Base-by-base conservation (phyloP, 768 basidiomycete genomes). In the Piloderma croceum region DNA sequence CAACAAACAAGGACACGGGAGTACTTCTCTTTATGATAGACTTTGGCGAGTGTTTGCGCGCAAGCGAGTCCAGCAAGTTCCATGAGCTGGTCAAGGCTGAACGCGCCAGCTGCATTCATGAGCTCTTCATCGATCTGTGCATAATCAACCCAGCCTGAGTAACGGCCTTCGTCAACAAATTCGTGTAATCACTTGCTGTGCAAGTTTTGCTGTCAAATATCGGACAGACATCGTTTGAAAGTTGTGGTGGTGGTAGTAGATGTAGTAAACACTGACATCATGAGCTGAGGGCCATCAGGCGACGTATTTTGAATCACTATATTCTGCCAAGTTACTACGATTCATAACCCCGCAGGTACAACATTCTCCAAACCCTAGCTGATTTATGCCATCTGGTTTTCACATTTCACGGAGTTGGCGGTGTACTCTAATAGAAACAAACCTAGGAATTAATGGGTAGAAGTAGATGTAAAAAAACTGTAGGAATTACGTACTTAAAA, bases 11-110 rank as follows among this genome's bases (percentile, higher is more conserved):
- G 68, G 5, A 98, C 90, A 9, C 79, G 76, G 25, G 73, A 74
- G 58, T 88, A 79, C 33, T 69, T 73, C 3, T 80, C 76, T 22
- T 73, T 77, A 29, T 67, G 68, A 58, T 90, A 98, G 0, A 81
- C 78, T n/a, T 70, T 81, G 5, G 85, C 81, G 3, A 97, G 65
- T 0, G 87, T 76, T 58, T 93, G 89, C 0, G 94, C 96, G 56
- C 93, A 93, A 2, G 94, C 83, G 7, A 98, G 68, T 1, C 96
- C 96, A 22, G 94, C 94, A 10, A 98, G 75, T 56, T 98, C 94
- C 91, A 97, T 96, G 22, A 97, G 67, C 90, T 94, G 94, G 53
- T 98, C 93, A 31, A 98, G 65, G 58, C 90, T 93, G 70, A 94
- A 98, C 4, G 91, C 91, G 1, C 92, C 92, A n/a, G 71, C 66